phyloP scores from a whole-genome alignment of 2,329 filamentous ascomycete genomes.

The Colletotrichum sidae region DNA sequence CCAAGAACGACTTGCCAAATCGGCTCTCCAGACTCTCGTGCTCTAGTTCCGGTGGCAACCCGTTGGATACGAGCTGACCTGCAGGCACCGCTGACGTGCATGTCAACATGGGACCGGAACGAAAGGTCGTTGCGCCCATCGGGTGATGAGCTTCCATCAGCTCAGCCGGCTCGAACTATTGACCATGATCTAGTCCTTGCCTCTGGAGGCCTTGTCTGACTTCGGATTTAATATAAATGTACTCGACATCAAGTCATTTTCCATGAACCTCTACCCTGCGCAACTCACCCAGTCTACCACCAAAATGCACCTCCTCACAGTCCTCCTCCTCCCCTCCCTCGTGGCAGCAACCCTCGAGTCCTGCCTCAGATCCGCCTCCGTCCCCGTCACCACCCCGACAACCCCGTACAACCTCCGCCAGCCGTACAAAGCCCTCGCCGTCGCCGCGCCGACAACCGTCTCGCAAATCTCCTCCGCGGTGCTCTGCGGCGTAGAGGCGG shows the following conservation, averaged over 20 bases:
- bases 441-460: slow-evolving; percentile 54
- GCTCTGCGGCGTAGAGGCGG: slow-evolving; percentile 53
- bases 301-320: slow-evolving; percentile 2
- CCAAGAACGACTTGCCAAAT: no score
- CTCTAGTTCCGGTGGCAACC: no score
- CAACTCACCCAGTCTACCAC: not conserved
- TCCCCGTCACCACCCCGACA: slow-evolving; percentile 39
- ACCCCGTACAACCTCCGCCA: slow-evolving; percentile 47
- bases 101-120: not conserved
- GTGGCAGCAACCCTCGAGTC: slow-evolving; percentile 2
- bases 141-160: not conserved
- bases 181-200: no score
- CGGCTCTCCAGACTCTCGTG: no score
- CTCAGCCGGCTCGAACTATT: no score
- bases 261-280: not conserved
- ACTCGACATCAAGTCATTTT: not conserved
- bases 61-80: not conserved
- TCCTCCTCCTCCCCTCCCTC: not conserved
- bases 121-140: not conserved
- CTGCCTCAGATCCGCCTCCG: slow-evolving; percentile 42
- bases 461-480: slow-evolving; percentile 60
- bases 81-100: not conserved
- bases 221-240: not conserved
- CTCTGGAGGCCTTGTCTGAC: no score
- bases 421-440: slow-evolving; percentile 54